Conservation (phyloP, 768 basidiomycete genomes). For the Kwoniella dendrophila region DNA sequence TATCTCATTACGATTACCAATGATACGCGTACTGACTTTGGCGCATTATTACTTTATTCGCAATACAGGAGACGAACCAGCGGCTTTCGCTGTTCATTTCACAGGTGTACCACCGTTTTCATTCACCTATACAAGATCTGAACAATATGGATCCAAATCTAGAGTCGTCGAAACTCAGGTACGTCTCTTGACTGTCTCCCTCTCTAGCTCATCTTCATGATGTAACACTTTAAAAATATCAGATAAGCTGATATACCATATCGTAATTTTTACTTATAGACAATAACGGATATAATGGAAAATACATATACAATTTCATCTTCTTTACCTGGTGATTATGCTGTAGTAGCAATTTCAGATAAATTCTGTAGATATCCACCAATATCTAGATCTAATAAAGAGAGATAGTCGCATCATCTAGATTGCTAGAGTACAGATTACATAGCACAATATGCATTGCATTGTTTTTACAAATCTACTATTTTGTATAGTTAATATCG, state of each 20-base stretch:
- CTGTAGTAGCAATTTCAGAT: constrained; percentile 84
- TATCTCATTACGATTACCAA: too few species aligned
- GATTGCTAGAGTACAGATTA: not conserved
- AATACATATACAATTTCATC: constrained; percentile 87
- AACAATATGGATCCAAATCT: constrained; percentile 33
- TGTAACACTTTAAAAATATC: not conserved
- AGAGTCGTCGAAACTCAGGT: constrained; percentile 55
- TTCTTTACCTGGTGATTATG: constrained; percentile 74
- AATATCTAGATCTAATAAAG: constrained; percentile 21
- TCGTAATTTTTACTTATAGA: constrained; percentile 28
- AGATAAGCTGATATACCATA: not conserved
- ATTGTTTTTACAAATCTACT: not conserved
- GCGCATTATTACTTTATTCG: not conserved
- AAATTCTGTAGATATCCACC: constrained; percentile 86
- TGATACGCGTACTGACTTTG: too few species aligned
- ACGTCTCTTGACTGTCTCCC: constrained; percentile 12
- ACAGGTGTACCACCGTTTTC: constrained; percentile 92
- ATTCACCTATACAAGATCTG: constrained; percentile 60
- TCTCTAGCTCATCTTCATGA: not conserved
- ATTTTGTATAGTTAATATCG: not conserved
- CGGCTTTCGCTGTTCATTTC: constrained; percentile 87
- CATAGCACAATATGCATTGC: constrained; percentile 17
- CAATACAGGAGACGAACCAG: constrained; percentile 70
- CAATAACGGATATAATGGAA: constrained; percentile 58
- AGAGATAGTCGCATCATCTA: too few species aligned